Percentiles rank a stretch among this genome's conserved stretches.
These are phyloP conservation scores for Amanita pseudoporphyria DNA, from an alignment of 768 basidiomycete genomes.

Conservation along the genomic window DNA sequence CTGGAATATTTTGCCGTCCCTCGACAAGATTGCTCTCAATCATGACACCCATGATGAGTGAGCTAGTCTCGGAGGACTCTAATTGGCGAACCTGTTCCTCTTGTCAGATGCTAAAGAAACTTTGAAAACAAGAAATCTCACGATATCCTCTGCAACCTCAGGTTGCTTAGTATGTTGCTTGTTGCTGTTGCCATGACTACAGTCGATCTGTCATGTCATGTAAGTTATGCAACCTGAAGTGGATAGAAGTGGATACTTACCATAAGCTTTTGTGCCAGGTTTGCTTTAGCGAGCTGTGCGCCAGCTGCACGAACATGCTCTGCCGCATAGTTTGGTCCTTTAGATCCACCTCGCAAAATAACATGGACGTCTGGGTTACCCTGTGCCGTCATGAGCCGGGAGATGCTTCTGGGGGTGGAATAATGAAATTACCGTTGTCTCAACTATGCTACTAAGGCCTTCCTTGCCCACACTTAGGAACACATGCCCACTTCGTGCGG, in stretches of 20 bases:
- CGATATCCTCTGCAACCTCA: conserved; percentile 86
- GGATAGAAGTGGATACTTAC: conserved; percentile 26
- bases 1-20: conserved; percentile 79
- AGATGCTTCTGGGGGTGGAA: background rate
- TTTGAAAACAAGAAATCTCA: conserved; percentile 20
- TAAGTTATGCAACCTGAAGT: background rate
- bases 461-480: conserved; percentile 98
- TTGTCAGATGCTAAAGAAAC: background rate
- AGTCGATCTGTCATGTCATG: conserved; percentile 60
- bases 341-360: conserved; percentile 84
- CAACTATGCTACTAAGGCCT: conserved; percentile 88
- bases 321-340: conserved; percentile 82
- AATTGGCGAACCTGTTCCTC: conserved; percentile 56
- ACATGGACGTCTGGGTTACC: conserved; percentile 91
- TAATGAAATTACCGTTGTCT: conserved; percentile 57
- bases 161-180: conserved; percentile 88
- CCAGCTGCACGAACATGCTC: conserved; percentile 73
- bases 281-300: conserved; percentile 70
- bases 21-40: conserved; percentile 87
- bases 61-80: conserved; percentile 58
- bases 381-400: conserved; percentile 25
- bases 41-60: conserved; percentile 88
- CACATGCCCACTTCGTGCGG: conserved; percentile 84
- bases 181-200: conserved; percentile 92
- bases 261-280: conserved; percentile 78